These are phyloP conservation scores for Tylopilus sp. DNA, from an alignment of 768 basidiomycete genomes.

Conservation along the genomic window DNA sequence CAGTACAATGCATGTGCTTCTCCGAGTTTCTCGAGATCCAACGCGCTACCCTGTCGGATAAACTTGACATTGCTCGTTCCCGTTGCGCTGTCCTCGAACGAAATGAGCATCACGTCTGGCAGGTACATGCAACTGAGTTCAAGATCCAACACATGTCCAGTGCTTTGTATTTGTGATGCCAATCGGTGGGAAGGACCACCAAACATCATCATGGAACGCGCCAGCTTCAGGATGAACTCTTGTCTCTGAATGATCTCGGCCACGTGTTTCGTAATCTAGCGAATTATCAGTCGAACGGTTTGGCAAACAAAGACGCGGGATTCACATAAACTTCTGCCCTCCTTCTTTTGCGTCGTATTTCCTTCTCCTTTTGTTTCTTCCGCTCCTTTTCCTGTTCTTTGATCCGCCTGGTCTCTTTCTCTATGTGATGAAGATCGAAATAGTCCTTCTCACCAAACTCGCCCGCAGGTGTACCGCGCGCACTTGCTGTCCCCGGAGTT, in stretches of 20 bases:
- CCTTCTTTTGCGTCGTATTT: slow-evolving; percentile 53
- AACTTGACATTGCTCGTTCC: slow-evolving; percentile 81
- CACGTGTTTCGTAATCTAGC: slow-evolving; percentile 76
- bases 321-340: slow-evolving; percentile 76
- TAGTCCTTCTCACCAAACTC: slow-evolving; percentile 27
- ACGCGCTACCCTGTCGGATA: slow-evolving; percentile 64
- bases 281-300: not conserved
- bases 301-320: slow-evolving; percentile 5
- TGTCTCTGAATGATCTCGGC: slow-evolving; percentile 79
- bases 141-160: slow-evolving; percentile 75
- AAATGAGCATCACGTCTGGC: slow-evolving; percentile 73
- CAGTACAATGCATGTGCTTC: slow-evolving; percentile 72
- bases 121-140: slow-evolving; percentile 70
- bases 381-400: slow-evolving; percentile 33
- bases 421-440: slow-evolving; percentile 29
- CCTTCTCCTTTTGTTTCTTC: slow-evolving; percentile 30
- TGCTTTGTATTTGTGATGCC: slow-evolving; percentile 76
- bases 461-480: slow-evolving; percentile 15
- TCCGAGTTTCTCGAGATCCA: slow-evolving; percentile 76
- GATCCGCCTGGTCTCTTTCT: slow-evolving; percentile 21
- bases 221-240: slow-evolving; percentile 81
- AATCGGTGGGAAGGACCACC: slow-evolving; percentile 82
- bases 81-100: slow-evolving; percentile 77
- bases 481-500: slow-evolving; percentile 19
- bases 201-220: slow-evolving; percentile 87